Evolutionary conservation across 2,329 filamentous ascomycete species (phyloP), one percentile per base, ranked within the genome.

Genomic region (Xylaria multiplex): DNA sequence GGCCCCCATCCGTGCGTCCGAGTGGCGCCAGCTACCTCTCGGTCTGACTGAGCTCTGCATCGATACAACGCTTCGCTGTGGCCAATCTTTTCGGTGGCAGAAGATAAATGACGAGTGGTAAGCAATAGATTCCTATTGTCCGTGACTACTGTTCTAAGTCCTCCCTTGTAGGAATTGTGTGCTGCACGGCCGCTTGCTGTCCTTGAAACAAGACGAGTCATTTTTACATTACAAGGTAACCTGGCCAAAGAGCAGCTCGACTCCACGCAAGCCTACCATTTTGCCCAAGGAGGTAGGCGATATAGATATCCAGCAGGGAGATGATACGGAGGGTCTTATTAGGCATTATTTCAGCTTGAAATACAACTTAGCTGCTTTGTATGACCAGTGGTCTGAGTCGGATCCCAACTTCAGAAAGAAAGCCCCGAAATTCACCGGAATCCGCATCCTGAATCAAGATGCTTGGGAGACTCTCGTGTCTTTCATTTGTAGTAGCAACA

Each of bases 401-500:
- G 96, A 99, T 76, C 79, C 90, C 30, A 97, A 98, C 78, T 99
- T 99, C 80, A 91, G 90, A 73, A 91, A 90, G 75, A 93, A 92
- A 71, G 95, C 96, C 0, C 90, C 92, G 0, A 89, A 90, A 62
- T 99, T 99, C 77, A 90, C 91, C 0, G 96, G 96, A 13, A 91
- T 99, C 62, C 90, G 96, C 24, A 97, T 99, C 70, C 82, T 99
- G 50, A 92, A 91, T 73, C 96, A 99, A 81, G 94, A 97, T 82
- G 90, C 95, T 0, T 99, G 96, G 96, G 96, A 99, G 79, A 90
- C 96, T 0, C 83, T 99, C 24, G 84, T 99, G 27, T 90, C 91
- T 63, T 99, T 99, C 79, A 99, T 99, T 70, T 99, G 96, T 84
- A 97, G 94, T 79, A 97, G 93, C 80, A 99, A 99, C 80, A 99